Base-by-base conservation (phyloP, 176 grass and related monocot genomes). In the Aechmea fasciata region DNA sequence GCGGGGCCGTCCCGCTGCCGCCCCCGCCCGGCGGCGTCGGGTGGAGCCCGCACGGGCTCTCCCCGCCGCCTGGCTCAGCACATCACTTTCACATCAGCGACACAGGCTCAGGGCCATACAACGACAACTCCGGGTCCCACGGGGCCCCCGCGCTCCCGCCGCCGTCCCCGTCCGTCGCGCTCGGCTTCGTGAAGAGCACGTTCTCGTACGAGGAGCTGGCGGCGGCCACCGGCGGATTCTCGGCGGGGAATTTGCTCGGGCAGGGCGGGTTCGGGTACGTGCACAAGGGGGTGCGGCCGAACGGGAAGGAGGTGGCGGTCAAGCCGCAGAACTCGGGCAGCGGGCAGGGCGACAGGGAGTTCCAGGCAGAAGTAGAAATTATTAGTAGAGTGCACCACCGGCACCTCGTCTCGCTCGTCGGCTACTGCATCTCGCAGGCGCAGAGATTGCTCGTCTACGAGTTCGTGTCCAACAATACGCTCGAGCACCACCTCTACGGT, bases 291-390 rank as follows among this genome's bases (percentile, higher is more conserved):
- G 65, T 99, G 25, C 87, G 93, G 23, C 65, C 84, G 6, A 90
- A 91, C 33, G 87, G 94, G n/a, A 82, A 83, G 87, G 84, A 90
- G 65, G 77, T 90, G 33, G 94, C 94, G 8, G 86, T 99, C 74
- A 99, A 99, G 86, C 89, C 88, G 77, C 86, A 93, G 79, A 99
- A 99, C 74, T 61, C 86, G 55, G 94, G 94, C 13, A 99, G 94
- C 52, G 94, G 94, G 64, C 94, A 93, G 70, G 89, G 94, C 10
- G 94, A 97, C 86, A 88, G 90, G 65, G 94, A 99, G 84, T 99
- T 99, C 84, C 94, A 99, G 74, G 87, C 94, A 1, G 94, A 99
- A 83, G 94, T 99, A 3, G 94, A 99, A 59, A 99, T 99, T 79
- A 99, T 99, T 80, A 99, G 94, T 78, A 79, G 94, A 47, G 94